Percentiles rank a stretch among this genome's conserved stretches.
Conservation (phyloP, 495 filamentous ascomycete species). For the Podospora anserina region DNA sequence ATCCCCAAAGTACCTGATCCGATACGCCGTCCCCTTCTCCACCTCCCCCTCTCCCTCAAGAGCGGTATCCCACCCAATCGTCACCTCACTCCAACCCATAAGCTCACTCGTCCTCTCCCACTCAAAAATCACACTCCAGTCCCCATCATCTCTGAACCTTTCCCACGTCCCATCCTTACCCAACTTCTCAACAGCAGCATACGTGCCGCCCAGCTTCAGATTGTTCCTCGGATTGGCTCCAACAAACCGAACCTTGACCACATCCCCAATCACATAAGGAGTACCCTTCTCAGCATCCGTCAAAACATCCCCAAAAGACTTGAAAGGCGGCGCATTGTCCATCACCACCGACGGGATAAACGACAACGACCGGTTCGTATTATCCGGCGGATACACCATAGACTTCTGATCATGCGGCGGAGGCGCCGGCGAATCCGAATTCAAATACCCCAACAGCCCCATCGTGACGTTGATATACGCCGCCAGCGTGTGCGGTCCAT, state of each 20-base stretch:
- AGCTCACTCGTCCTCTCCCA: conserved; percentile 74
- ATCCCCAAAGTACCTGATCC: conserved; percentile 84
- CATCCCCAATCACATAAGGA: conserved; percentile 55
- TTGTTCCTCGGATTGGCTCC: conserved; percentile 91
- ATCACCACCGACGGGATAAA: conserved; percentile 80
- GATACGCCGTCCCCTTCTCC: conserved; percentile 45
- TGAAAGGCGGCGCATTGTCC: conserved; percentile 68
- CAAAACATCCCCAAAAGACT: conserved; percentile 71
- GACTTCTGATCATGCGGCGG: conserved; percentile 39
- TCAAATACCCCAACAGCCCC: conserved; percentile 67
- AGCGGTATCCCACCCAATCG: conserved; percentile 75
- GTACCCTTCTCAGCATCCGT: conserved; percentile 57
- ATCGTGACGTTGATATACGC: conserved; percentile 87
- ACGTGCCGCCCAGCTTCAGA: conserved; percentile 73
- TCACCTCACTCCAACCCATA: conserved; percentile 75
- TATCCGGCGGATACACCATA: conserved; percentile 71
- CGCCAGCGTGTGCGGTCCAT: conserved; percentile 86
- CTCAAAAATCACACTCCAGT: conserved; percentile 76
- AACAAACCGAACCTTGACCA: conserved; percentile 66
- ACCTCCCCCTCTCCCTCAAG: conserved; percentile 43
- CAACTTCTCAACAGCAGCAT: conserved; percentile 70
- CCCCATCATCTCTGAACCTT: conserved; percentile 65
- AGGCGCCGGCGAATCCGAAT: conserved; percentile 44
- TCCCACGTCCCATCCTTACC: conserved; percentile 52
- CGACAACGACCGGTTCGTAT: conserved; percentile 71